Evolutionary conservation across 306 rosid species (phyloP), one percentile per base, ranked within the genome.

Genomic region (Corylus avellana): DNA sequence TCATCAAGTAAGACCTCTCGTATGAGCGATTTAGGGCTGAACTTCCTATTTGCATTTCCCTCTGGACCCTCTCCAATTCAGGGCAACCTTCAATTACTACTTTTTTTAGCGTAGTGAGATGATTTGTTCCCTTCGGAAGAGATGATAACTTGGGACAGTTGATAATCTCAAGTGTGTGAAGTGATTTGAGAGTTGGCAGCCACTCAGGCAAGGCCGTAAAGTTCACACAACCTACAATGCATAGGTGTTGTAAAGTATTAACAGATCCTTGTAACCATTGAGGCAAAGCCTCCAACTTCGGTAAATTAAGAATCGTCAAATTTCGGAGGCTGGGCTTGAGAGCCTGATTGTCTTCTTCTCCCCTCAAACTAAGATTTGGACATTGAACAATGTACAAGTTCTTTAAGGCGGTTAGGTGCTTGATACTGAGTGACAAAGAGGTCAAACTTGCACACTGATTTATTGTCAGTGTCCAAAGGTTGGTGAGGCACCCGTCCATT

Each of bases 181-280:
- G 53, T 16, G 47, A 66, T 2, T 2, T 69, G 49, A 80, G 54
- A 16, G 62, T 0, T 62, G 79, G 51, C 9, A 84, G 49, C 88
- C 90, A 87, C 18, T 77, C 70, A 0, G 86, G 88, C 37, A 84
- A 66, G 27, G 2, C 48, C 35, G 49, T 9, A 4, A 87, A 64
- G 3, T 56, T 71, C 0, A 22, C 0, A 16, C 83, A 84, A 3
- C 5, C 1, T 32, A 0, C 0, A 48, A 84, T 58, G 2, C 0
- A 0, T 25, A 82, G 22, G 16, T 3, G 9, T 1, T 72, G 63
- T 48, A 82, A 71, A n/a, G 86, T 82, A 35, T 75, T 2, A 8
- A 14, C 8, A 16, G 81, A 78, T 17, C 73, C 77, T 47, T 37
- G 79, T 54, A 87, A 77, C 88, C 85, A 84, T 0, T 20, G 13